Evolutionary conservation across 2,329 filamentous ascomycete genomes (phyloP).

Genomic region (Penicillium rolfsii): DNA sequence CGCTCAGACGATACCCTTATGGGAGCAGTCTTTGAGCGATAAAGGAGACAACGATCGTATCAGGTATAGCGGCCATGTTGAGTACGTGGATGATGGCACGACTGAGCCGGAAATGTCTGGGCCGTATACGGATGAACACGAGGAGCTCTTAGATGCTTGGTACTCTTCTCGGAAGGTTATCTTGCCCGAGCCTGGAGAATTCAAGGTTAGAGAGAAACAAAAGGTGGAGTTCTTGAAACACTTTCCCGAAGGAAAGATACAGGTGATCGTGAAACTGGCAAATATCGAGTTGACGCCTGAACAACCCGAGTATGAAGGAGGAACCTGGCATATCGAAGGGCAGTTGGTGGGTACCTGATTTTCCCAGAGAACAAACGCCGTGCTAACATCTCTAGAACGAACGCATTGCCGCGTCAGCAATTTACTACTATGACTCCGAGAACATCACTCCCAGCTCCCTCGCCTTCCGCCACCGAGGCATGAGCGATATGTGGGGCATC

Average conservation of each 20-base stretch:
- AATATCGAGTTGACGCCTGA: constrained; percentile 64
- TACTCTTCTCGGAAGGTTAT: constrained; percentile 2
- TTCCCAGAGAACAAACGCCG: too few species aligned
- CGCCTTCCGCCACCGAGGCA: constrained; percentile 50
- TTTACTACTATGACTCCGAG: constrained; percentile 65
- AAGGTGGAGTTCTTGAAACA: constrained; percentile 27
- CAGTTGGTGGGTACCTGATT: constrained; percentile 23
- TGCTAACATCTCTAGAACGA: constrained; percentile 51
- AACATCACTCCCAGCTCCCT: constrained; percentile 61
- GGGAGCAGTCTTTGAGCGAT: constrained; percentile 43
- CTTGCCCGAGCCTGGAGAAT: constrained; percentile 20
- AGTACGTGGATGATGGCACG: constrained; percentile 15
- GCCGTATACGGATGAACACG: not conserved
- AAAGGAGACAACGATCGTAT: constrained; percentile 12
- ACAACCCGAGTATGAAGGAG: constrained; percentile 57
- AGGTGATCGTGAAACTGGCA: constrained; percentile 64
- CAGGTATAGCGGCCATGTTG: constrained; percentile 7
- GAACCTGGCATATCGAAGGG: constrained; percentile 52
- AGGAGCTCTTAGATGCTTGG: not conserved
- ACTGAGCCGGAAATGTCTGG: not conserved
- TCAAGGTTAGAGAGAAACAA: not conserved
- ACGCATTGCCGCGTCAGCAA: constrained; percentile 62
- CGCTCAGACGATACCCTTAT: constrained; percentile 49
- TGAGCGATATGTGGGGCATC: constrained; percentile 38
- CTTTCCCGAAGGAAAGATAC: constrained; percentile 42